Base-by-base conservation (phyloP, 805 yeast genomes). In the Wickerhamiella qilinensis region DNA sequence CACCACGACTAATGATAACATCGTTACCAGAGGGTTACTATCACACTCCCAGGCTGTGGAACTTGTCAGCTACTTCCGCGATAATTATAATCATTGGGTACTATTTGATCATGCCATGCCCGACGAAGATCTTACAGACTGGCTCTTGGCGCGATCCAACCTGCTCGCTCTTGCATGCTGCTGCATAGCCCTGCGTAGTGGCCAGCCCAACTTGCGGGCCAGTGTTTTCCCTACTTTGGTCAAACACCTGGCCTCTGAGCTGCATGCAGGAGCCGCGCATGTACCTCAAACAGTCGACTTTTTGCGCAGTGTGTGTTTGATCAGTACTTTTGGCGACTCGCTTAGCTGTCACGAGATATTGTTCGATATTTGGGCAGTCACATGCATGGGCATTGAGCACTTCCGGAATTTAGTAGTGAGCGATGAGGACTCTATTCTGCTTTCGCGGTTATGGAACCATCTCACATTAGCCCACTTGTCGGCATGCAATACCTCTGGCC, bases 41-140 rank as follows among this genome's bases (percentile, higher is more conserved):
- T 49, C 71, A 1, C 48, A 62, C 30, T 54, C 57, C 2, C 74
- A 76, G 45, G 72, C 73, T 0, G 46, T 65, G 5, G 60, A 62
- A 15, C 55, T 79, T 30, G 56, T 80, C 45, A 65, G 64, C 38
- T 69, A 68, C 35, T 81, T 80, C 52, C 60, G 78, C 32, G 70
- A 73, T 36, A 67, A 77, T 48, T 80, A 75, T 50, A 83, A 85
- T 3, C 64, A 83, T 22, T 81, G 93, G 93, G 73, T 78, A 3
- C 72, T 80, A 38, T 72, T 80, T 37, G 84, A 86, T 0, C 67
- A 67, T 22, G 60, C 59, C 12, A 50, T 68, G 27, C 52, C 73
- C 3, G 65, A 76, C 0, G 66, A 59, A 16, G 60, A 58, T 27
- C 58, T 80, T 18, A 59, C 77, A 8, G 65, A 62, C 4, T 54